Percentiles rank a stretch among this genome's conserved stretches.
phyloP scores from a whole-genome alignment of 192 early-diverging fungal genomes.

The Hyaloraphidium curvatum region DNA sequence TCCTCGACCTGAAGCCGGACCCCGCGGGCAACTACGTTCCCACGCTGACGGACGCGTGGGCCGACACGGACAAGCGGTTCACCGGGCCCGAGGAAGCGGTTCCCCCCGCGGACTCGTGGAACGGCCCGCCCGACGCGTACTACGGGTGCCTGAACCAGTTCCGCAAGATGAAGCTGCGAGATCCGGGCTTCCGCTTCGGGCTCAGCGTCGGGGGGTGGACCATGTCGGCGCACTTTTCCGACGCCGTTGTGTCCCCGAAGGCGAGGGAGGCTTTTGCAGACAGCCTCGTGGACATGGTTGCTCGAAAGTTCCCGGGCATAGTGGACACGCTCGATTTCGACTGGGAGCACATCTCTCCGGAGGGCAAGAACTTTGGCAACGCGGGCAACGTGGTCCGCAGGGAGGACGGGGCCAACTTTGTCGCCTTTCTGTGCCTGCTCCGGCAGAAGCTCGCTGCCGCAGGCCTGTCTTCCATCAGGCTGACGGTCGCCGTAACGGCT shows the following conservation, averaged over 20 bases:
- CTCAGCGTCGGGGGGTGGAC: slow-evolving; percentile 28
- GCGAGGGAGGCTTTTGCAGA: slow-evolving; percentile 37
- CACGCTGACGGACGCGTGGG: slow-evolving; percentile 37
- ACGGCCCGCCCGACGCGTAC: not conserved
- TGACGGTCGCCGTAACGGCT: slow-evolving; percentile 21
- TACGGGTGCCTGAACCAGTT: slow-evolving; percentile 7
- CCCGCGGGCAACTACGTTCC: not conserved
- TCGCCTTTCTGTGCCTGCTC: slow-evolving; percentile 48
- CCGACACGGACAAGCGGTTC: slow-evolving; percentile 49
- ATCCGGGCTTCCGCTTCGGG: not conserved
- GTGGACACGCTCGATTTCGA: not conserved
- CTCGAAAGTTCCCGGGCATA: slow-evolving; percentile 4
- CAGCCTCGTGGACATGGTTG: not conserved
- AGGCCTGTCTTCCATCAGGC: slow-evolving; percentile 9
- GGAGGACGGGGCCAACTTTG: slow-evolving; percentile 64
- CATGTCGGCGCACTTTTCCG: slow-evolving; percentile 48
- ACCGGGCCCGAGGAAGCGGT: slow-evolving; percentile 3
- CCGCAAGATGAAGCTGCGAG: not conserved
- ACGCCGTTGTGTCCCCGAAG: slow-evolving; percentile 25
- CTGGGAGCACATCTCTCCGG: slow-evolving; percentile 56
- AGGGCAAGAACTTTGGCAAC: slow-evolving; percentile 19
- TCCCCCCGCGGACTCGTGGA: not conserved
- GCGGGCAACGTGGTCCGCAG: slow-evolving; percentile 31
- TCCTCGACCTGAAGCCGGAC: not conserved
- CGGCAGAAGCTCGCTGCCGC: slow-evolving; percentile 31